Conservation (phyloP, 2,329 filamentous ascomycete species). For the Colletotrichum tofieldiae region DNA sequence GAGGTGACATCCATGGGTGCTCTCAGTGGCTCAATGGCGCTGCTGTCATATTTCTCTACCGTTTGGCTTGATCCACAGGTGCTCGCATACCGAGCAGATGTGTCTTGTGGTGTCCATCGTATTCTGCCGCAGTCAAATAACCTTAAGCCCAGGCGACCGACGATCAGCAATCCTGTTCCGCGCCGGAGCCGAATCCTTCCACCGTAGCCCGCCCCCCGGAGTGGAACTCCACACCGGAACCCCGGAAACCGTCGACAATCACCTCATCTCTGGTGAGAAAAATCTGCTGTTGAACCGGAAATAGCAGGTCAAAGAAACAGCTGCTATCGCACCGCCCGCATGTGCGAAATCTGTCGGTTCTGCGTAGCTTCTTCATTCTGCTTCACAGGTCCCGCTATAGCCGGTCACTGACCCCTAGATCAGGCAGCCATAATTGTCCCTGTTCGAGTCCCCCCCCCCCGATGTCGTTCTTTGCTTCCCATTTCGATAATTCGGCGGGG, state of each 20-base stretch:
- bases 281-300: not conserved
- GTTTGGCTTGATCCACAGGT: not conserved
- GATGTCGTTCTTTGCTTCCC: not conserved
- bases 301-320: conserved; percentile 8
- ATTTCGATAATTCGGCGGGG: not conserved
- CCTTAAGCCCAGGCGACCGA: conserved; percentile 8
- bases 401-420: not conserved
- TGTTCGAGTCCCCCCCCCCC: conserved; percentile 1
- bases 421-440: conserved; percentile 26
- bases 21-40: not conserved
- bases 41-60: not conserved
- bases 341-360: conserved; percentile 1
- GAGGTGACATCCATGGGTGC: not conserved
- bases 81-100: not conserved
- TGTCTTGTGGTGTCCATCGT: not conserved
- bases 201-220: conserved; percentile 16
- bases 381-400: not conserved
- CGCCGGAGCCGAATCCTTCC: conserved; percentile 31
- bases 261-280: not conserved
- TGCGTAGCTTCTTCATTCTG: conserved; percentile 1
- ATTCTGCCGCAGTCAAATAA: not conserved
- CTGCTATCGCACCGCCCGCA: not conserved
- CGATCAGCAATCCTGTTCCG: conserved; percentile 22
- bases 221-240: conserved; percentile 35
- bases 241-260: not conserved